These are phyloP conservation scores for Rosellinia necatrix DNA, from an alignment of 2,329 filamentous ascomycete species.

Conservation along the genomic window DNA sequence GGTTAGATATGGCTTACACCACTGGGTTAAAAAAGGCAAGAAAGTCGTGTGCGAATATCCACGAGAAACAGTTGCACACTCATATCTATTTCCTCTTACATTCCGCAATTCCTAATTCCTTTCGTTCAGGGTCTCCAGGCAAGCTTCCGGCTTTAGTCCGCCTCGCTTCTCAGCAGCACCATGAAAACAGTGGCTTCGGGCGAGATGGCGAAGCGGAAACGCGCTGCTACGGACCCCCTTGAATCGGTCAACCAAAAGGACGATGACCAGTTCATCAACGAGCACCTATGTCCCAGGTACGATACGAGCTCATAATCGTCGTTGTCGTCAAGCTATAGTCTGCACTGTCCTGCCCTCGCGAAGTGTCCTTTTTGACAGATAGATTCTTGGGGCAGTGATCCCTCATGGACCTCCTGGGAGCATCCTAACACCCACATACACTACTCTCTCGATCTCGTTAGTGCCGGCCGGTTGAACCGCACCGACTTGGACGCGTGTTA, in stretches of 20 bases:
- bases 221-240: conserved; percentile 45
- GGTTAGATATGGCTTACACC: no score
- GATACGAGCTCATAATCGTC: conserved; percentile 24
- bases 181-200: conserved; percentile 32
- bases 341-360: background rate
- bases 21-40: no score
- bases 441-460: conserved; percentile 52
- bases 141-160: no score
- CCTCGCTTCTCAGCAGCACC: no score
- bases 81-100: no score
- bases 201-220: conserved; percentile 36
- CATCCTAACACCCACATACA: conserved; percentile 50
- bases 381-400: conserved; percentile 19
- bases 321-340: no score
- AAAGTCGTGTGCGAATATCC: no score
- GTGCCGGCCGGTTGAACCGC: conserved; percentile 45
- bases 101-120: no score
- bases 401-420: conserved; percentile 49
- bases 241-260: conserved; percentile 53
- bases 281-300: conserved; percentile 55
- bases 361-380: conserved; percentile 8
- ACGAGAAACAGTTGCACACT: no score
- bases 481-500: conserved; percentile 59
- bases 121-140: no score
- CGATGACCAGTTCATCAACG: conserved; percentile 53